These are phyloP conservation scores for Amphibolis antarctica DNA, from an alignment of 106 monocot species.

Conservation along the genomic window DNA sequence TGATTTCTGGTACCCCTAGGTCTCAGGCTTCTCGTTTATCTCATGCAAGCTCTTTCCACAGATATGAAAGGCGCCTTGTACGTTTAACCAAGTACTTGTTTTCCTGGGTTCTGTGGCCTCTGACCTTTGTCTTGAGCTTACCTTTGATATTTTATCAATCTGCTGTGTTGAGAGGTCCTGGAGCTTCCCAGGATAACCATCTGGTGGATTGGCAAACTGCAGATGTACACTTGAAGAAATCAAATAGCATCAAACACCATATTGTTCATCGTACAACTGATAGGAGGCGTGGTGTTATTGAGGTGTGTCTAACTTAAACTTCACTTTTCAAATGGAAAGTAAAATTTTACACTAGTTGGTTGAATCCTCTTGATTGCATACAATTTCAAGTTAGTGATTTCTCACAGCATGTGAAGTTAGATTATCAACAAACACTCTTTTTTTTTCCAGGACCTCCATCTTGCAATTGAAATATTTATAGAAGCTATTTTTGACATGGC, in stretches of 20 bases:
- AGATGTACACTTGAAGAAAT: conserved; percentile 12
- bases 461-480: conserved; percentile 88
- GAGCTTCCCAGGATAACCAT: not conserved
- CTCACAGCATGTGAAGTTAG: not conserved
- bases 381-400: not conserved
- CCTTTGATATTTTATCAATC: conserved; percentile 34
- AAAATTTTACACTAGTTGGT: not conserved
- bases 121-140: conserved; percentile 34
- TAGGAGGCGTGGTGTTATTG: conserved; percentile 84
- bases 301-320: conserved; percentile 30
- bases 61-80: conserved; percentile 35
- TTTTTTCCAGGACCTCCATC: conserved; percentile 68
- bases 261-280: conserved; percentile 69
- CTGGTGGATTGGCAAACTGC: conserved; percentile 7
- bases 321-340: not conserved
- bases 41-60: conserved; percentile 46
- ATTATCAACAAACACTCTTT: not conserved
- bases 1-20: conserved; percentile 53
- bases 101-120: conserved; percentile 76
- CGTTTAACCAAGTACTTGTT: conserved; percentile 35
- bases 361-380: not conserved
- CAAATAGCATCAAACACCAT: conserved; percentile 40
- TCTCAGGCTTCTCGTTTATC: conserved; percentile 82
- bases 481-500: conserved; percentile 72
- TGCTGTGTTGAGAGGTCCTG: conserved; percentile 17